These are phyloP conservation scores for Boletus huronensis DNA, from an alignment of 768 basidiomycete genomes.

Conservation along the genomic window DNA sequence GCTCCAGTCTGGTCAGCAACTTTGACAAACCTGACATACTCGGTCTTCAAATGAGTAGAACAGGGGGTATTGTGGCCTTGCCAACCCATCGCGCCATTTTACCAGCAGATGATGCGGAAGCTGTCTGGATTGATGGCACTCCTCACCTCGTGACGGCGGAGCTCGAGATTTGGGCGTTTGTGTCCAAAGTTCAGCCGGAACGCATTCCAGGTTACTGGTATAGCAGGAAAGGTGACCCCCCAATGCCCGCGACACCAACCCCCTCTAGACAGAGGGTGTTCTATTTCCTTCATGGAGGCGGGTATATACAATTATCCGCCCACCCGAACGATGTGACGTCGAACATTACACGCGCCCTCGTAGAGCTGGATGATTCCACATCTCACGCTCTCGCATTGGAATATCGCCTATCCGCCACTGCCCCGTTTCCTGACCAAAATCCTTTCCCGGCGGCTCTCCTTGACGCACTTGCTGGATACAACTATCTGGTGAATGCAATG, in stretches of 20 bases:
- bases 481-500: conserved; percentile 57
- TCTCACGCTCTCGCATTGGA: conserved; percentile 59
- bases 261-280: conserved; percentile 53
- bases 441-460: conserved; percentile 76
- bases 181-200: conserved; percentile 38
- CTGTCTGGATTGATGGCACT: conserved; percentile 34
- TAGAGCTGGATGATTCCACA: conserved; percentile 44
- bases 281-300: conserved; percentile 65
- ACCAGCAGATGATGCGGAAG: conserved; percentile 10
- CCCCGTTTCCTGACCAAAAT: conserved; percentile 40
- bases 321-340: conserved; percentile 51
- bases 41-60: conserved; percentile 1
- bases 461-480: conserved; percentile 71
- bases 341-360: conserved; percentile 42
- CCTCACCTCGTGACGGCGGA: conserved; percentile 32
- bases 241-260: conserved; percentile 35
- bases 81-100: conserved; percentile 12
- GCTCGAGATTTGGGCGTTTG: conserved; percentile 22
- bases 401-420: conserved; percentile 60
- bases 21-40: not conserved
- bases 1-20: not conserved
- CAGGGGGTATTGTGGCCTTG: conserved; percentile 1
- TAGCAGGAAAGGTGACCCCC: conserved; percentile 39
- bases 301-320: conserved; percentile 50
- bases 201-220: conserved; percentile 59